These are phyloP conservation scores for Phytophthora capsici DNA, from an alignment of 352 stramenopile genomes.

Conservation along the genomic window DNA sequence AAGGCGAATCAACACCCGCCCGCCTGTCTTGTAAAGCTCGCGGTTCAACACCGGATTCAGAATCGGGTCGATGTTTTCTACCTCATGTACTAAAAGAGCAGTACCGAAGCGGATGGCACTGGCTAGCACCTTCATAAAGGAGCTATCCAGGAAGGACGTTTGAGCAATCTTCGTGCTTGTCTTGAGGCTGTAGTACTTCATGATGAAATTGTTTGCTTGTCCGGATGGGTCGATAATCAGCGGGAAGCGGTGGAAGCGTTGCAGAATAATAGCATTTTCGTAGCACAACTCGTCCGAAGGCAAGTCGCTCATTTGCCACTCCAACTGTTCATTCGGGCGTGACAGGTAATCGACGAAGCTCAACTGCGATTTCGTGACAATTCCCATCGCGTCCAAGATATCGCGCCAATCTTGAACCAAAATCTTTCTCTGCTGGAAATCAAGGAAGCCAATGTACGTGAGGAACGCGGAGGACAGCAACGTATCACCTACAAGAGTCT, in stretches of 20 bases:
- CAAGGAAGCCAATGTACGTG: constrained; percentile 99
- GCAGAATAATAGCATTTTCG: constrained; percentile 99
- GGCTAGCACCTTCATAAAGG: constrained; percentile 99
- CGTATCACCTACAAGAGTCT: constrained; percentile 97
- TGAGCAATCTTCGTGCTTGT: constrained; percentile 95
- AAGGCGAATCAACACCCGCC: constrained; percentile 97
- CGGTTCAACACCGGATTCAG: constrained; percentile 99
- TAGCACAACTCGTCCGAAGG: constrained; percentile 97
- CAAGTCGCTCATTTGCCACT: constrained; percentile 96
- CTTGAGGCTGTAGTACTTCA: constrained; percentile 96
- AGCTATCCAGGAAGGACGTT: constrained; percentile 99
- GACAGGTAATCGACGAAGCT: constrained; percentile 98
- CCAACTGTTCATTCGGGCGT: constrained; percentile 93
- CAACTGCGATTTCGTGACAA: constrained; percentile 80
- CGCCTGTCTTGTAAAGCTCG: constrained; percentile 98
- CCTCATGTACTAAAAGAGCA: constrained; percentile 98
- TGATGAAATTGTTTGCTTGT: constrained; percentile 98
- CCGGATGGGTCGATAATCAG: constrained; percentile 99
- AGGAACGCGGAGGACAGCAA: constrained; percentile 97
- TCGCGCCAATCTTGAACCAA: constrained; percentile 96
- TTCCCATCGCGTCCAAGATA: constrained; percentile 93
- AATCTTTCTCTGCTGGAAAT: constrained; percentile 96
- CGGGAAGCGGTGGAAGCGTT: constrained; percentile 97
- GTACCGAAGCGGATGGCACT: constrained; percentile 99
- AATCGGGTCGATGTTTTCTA: constrained; percentile 99